A percentile compares a stretch with the other conserved stretches of the same genome.
phyloP scores from a whole-genome alignment of 768 basidiomycete species.

The Sistotremastrum niveocremeum region DNA sequence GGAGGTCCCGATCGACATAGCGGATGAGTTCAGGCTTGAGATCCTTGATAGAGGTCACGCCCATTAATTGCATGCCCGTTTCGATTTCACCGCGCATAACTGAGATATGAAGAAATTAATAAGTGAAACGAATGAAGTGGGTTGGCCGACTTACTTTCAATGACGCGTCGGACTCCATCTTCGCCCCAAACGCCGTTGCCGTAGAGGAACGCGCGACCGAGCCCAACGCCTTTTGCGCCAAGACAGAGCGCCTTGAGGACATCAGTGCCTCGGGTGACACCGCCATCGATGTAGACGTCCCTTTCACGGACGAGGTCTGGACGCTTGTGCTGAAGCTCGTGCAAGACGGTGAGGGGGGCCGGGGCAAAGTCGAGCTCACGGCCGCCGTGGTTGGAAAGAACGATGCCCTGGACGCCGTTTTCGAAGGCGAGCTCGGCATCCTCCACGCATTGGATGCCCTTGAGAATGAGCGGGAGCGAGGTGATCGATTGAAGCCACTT shows the following conservation, averaged over 20 bases:
- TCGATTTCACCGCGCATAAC: conserved; percentile 29
- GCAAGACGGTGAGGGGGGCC: conserved; percentile 29
- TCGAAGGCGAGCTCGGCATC: conserved; percentile 34
- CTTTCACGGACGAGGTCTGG: conserved; percentile 25
- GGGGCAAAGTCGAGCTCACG: conserved; percentile 31
- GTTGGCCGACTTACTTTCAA: conserved; percentile 9
- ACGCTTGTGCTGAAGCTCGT: conserved; percentile 27
- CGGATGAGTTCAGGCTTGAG: conserved; percentile 25
- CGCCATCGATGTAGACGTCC: conserved; percentile 34
- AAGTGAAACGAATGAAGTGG: conserved; percentile 22
- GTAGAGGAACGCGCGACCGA: conserved; percentile 31
- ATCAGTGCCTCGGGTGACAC: conserved; percentile 31
- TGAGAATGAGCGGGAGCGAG: conserved; percentile 27
- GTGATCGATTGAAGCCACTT: conserved; percentile 28
- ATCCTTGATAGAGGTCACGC: conserved; percentile 24
- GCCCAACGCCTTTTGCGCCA: conserved; percentile 30
- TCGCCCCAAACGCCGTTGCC: conserved; percentile 25
- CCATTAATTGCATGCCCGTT: conserved; percentile 26
- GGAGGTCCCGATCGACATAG: conserved; percentile 3
- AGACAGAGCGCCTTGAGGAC: conserved; percentile 38
- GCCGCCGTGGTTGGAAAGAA: conserved; percentile 38
- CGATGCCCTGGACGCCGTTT: conserved; percentile 30
- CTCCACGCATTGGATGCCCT: conserved; percentile 34
- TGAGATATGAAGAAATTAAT: conserved; percentile 20
- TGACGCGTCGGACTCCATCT: conserved; percentile 9